Evolutionary conservation across 768 basidiomycete species (phyloP), one percentile per base, ranked within the genome.

Genomic region (Tulasnella sp.): DNA sequence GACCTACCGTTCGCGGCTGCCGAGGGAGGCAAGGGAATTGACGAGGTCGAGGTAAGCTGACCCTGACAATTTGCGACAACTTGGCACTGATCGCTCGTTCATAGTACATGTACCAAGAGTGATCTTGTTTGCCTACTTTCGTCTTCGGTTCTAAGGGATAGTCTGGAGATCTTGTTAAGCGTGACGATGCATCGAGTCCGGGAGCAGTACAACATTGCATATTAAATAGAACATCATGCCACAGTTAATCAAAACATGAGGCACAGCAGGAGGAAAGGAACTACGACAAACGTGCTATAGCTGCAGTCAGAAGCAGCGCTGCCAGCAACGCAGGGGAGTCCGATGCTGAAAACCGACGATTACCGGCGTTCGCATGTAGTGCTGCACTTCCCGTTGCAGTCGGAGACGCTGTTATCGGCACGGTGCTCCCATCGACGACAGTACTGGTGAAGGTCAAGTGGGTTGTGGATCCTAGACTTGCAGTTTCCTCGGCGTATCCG

Each of bases 1-100:
- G 87, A 90, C 14, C 86, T 88, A 29, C 91, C 92, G 12, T 94
- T 94, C 81, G 88, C 89, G 29, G 87, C 90, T 6, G 92, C 91
- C 1, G 93, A 89, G 29, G 91, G 79, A 36, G 81, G 81, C 34
- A 79, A 80, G 72, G 81, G 93, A 71, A 93, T 95, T 19, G 93
- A 95, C 79, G 93, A 95, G 83, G 93, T 95, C 8, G 94, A 95
- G 77, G 79, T 80, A 77, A 42, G 79, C 72, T 71, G 11, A 31
- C 22, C 54, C 29, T 1, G 19, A 15, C 22, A 54, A 14, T 12
- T 42, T 0, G 19, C 25, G 42, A 8, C 3, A 12, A 7, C 6
- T 34, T 12, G 38, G 14, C 54, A 19, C 34, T 39, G 8, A 31
- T n/a, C 12, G 39, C 19, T 67, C 45, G 54, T 54, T 38, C 42